Evolutionary conservation across 2,329 filamentous ascomycete genomes (phyloP).

Genomic region (Calonectria hongkongensis): DNA sequence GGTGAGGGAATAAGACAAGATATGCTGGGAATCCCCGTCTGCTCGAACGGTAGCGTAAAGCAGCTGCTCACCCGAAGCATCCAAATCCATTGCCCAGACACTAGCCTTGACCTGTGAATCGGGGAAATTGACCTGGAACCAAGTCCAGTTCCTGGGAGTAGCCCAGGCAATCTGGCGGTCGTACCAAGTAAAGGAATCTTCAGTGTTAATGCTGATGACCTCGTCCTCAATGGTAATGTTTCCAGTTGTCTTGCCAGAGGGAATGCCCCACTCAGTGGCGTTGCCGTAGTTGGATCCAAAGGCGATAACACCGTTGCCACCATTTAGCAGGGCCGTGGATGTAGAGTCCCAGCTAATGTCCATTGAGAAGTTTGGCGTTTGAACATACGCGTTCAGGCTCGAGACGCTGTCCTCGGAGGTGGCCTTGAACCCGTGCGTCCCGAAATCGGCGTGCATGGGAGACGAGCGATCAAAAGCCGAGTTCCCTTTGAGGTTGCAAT

Average conservation of each 20-base stretch:
- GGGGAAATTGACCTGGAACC: slow-evolving; percentile 5
- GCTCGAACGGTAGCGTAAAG: not conserved
- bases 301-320: not conserved
- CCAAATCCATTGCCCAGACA: no score
- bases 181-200: slow-evolving; percentile 3
- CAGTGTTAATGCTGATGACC: not conserved
- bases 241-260: not conserved
- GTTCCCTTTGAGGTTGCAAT: not conserved
- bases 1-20: not conserved
- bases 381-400: not conserved
- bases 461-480: not conserved
- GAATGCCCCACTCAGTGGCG: not conserved
- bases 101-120: not conserved
- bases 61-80: not conserved
- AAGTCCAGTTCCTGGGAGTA: slow-evolving; percentile 4
- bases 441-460: not conserved
- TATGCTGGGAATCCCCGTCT: not conserved
- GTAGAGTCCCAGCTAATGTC: not conserved
- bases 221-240: not conserved
- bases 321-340: not conserved
- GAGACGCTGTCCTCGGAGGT: not conserved
- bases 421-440: not conserved
- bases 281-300: not conserved
- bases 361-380: not conserved
- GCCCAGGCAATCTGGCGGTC: not conserved